Percentiles rank a stretch among this genome's conserved stretches.
phyloP scores from a whole-genome alignment of 1,284 basidiomycete species.

The Pseudomicrostroma phylloplanum region DNA sequence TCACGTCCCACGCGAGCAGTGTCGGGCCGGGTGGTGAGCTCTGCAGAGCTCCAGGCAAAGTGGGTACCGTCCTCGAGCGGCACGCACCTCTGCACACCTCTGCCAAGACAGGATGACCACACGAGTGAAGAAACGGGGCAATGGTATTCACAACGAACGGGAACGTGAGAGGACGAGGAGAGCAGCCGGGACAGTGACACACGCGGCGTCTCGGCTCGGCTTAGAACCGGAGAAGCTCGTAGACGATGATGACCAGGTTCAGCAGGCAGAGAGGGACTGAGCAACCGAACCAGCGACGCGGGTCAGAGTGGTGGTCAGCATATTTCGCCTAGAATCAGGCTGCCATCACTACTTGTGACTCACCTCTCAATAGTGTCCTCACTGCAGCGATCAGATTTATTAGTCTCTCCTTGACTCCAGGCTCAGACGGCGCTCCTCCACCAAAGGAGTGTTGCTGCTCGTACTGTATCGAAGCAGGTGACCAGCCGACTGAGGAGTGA shows the following conservation, averaged over 20 bases:
- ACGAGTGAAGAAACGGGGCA: too few relatives aligned
- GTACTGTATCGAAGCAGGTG: slow-evolving; percentile 4
- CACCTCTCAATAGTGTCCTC: slow-evolving; percentile 6
- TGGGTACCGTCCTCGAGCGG: too few relatives aligned
- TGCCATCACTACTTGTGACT: background rate
- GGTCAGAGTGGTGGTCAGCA: background rate
- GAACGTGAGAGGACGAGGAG: too few relatives aligned
- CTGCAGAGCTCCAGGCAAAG: too few relatives aligned
- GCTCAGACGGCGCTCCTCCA: background rate
- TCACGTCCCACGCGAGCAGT: too few relatives aligned
- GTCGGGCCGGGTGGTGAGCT: too few relatives aligned
- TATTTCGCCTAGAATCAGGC: too few relatives aligned
- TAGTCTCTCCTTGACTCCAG: slow-evolving; percentile 4
- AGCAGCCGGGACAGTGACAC: too few relatives aligned
- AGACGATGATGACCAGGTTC: slow-evolving; percentile 5
- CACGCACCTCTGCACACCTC: too few relatives aligned
- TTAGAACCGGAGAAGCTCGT: slow-evolving; percentile 8
- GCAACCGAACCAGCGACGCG: background rate
- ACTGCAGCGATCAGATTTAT: background rate
- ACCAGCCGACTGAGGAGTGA: slow-evolving; percentile 4
- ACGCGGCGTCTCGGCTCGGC: background rate
- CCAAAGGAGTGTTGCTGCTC: slow-evolving; percentile 8
- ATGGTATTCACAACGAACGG: too few relatives aligned
- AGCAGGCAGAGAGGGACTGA: slow-evolving; percentile 5
- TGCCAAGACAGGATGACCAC: too few relatives aligned